Evolutionary conservation across 2,329 filamentous ascomycete species (phyloP).

Genomic region (Sclerotinia minor): DNA sequence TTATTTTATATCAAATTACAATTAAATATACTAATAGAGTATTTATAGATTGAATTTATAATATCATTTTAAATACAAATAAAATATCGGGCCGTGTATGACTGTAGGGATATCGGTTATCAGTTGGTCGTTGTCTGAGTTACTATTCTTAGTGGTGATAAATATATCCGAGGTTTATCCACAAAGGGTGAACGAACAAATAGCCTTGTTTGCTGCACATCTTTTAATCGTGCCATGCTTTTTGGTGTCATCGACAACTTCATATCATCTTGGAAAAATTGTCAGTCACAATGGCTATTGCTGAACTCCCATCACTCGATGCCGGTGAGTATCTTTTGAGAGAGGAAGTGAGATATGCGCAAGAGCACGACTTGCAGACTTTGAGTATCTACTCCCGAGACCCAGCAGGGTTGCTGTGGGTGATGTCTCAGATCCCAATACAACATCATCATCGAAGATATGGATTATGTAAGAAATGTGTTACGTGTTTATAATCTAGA

Average conservation of each 20-base stretch:
- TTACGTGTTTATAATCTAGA: not conserved
- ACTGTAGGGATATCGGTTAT: no score
- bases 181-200: no score
- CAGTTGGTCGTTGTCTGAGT: no score
- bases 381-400: slow-evolving; percentile 8
- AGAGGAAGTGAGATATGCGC: slow-evolving; percentile 16
- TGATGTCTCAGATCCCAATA: not conserved
- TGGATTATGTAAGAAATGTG: slow-evolving; percentile 19
- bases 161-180: no score
- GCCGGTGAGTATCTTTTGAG: not conserved
- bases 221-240: not conserved
- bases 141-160: no score
- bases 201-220: no score
- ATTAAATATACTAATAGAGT: no score
- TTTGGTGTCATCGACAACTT: not conserved
- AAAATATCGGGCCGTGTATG: no score
- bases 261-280: not conserved
- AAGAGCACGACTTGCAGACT: slow-evolving; percentile 23
- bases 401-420: not conserved
- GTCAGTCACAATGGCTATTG: slow-evolving; percentile 1
- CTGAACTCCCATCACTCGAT: not conserved
- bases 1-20: no score
- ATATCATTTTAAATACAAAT: no score
- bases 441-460: slow-evolving; percentile 1
- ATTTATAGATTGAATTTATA: no score